Percentiles rank a stretch among this genome's conserved stretches.
phyloP scores from a whole-genome alignment of 2,329 filamentous ascomycete species.

The Colletotrichum shisoi region DNA sequence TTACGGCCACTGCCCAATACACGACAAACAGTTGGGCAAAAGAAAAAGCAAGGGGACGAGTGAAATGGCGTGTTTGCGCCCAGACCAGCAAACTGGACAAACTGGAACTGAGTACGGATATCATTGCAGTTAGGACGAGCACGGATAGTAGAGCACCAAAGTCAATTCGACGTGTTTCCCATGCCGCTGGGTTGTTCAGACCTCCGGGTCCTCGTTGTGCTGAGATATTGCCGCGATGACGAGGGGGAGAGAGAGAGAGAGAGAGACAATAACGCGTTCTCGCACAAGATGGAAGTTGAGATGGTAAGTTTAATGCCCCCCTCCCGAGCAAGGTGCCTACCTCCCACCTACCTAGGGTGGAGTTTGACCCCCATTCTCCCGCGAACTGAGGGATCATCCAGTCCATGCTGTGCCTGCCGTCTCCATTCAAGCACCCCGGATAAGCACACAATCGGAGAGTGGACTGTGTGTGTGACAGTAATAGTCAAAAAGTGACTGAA shows the following conservation, averaged over 20 bases:
- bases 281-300: background rate
- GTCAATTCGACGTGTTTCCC: conserved; percentile 3
- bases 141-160: conserved; percentile 5
- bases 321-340: no score
- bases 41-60: background rate
- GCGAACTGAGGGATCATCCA: conserved; percentile 1
- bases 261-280: background rate
- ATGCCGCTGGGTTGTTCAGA: background rate
- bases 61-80: conserved; percentile 6
- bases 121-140: background rate
- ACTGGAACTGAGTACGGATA: background rate
- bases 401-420: background rate
- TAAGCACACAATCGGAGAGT: conserved; percentile 1
- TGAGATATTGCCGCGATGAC: background rate
- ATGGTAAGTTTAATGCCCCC: background rate
- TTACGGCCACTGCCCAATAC: background rate
- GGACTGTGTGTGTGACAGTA: background rate
- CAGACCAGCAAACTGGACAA: background rate
- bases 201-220: background rate
- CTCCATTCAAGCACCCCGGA: conserved; percentile 27
- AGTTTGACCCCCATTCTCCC: background rate
- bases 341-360: background rate
- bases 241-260: no score
- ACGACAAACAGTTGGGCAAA: no score
- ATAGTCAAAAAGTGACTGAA: background rate